Conservation (phyloP, 495 filamentous ascomycete species). For the Penicillium nucicola region DNA sequence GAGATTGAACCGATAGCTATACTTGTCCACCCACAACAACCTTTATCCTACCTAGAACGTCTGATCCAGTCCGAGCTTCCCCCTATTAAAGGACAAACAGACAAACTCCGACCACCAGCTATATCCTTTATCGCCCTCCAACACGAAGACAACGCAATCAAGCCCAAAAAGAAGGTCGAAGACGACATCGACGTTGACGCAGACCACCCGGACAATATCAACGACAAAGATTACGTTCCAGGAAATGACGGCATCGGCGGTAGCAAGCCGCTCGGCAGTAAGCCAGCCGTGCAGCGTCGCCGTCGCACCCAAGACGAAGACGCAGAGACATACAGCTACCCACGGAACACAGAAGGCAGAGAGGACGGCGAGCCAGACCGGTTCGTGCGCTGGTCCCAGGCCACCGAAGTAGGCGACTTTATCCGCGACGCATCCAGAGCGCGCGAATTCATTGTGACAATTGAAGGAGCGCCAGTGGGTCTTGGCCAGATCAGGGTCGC, state of each 20-base stretch:
- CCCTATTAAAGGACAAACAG: slow-evolving; percentile 54
- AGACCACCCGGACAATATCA: not conserved
- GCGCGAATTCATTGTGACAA: slow-evolving; percentile 78
- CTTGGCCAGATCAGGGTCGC: slow-evolving; percentile 68
- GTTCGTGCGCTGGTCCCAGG: slow-evolving; percentile 88
- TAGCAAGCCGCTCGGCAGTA: not conserved
- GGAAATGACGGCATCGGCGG: slow-evolving; percentile 2
- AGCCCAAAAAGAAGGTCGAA: slow-evolving; percentile 44
- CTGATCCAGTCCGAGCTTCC: slow-evolving; percentile 89
- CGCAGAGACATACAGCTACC: slow-evolving; percentile 35
- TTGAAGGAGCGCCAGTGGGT: slow-evolving; percentile 62
- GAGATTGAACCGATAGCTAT: slow-evolving; percentile 81
- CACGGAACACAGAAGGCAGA: slow-evolving; percentile 23
- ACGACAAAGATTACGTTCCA: slow-evolving; percentile 4
- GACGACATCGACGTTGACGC: slow-evolving; percentile 43
- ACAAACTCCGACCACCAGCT: slow-evolving; percentile 62
- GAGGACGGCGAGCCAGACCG: slow-evolving; percentile 20
- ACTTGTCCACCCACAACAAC: slow-evolving; percentile 88
- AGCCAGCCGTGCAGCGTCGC: not conserved
- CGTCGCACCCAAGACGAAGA: slow-evolving; percentile 26
- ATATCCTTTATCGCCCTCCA: slow-evolving; percentile 82
- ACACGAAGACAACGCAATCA: slow-evolving; percentile 57
- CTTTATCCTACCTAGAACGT: slow-evolving; percentile 86
- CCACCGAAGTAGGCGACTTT: slow-evolving; percentile 92
- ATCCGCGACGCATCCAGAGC: slow-evolving; percentile 85